Evolutionary conservation across 2,329 filamentous ascomycete genomes (phyloP).

Genomic region (Fusarium brachygibbosum): DNA sequence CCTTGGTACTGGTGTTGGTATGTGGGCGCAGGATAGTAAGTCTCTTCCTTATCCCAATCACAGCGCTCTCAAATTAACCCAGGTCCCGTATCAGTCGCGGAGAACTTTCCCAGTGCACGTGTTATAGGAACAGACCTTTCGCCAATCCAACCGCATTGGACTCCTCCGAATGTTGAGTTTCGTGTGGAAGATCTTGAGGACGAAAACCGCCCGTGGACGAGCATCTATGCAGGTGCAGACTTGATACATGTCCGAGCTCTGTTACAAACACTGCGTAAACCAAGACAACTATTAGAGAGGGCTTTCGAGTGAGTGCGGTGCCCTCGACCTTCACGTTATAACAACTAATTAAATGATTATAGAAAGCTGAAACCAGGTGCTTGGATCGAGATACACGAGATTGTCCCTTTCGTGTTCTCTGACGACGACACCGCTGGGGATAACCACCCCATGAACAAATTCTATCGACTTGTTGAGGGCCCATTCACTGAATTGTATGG

Average conservation of each 20-base stretch:
- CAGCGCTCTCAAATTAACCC: conserved; percentile 15
- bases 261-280: conserved; percentile 64
- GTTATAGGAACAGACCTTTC: conserved; percentile 62
- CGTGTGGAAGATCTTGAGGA: conserved; percentile 57
- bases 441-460: conserved; percentile 51
- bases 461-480: conserved; percentile 53
- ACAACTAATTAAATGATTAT: conserved; percentile 20
- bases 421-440: conserved; percentile 50
- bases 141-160: conserved; percentile 60
- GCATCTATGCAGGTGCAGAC: conserved; percentile 59
- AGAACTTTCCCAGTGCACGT: conserved; percentile 60
- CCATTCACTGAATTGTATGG: conserved; percentile 53
- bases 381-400: conserved; percentile 58
- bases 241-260: conserved; percentile 68
- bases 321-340: neutral
- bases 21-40: conserved; percentile 69
- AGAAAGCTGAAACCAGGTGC: conserved; percentile 57
- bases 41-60: conserved; percentile 9
- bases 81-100: conserved; percentile 56
- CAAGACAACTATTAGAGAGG: conserved; percentile 62
- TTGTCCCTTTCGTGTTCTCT: conserved; percentile 51
- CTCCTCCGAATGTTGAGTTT: conserved; percentile 70
- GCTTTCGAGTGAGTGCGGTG: conserved; percentile 56
- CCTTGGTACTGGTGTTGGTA: conserved; percentile 64
- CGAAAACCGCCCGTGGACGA: conserved; percentile 54